These are phyloP conservation scores for Irpex sp. DNA, from an alignment of 1,284 basidiomycete species.

Conservation along the genomic window DNA sequence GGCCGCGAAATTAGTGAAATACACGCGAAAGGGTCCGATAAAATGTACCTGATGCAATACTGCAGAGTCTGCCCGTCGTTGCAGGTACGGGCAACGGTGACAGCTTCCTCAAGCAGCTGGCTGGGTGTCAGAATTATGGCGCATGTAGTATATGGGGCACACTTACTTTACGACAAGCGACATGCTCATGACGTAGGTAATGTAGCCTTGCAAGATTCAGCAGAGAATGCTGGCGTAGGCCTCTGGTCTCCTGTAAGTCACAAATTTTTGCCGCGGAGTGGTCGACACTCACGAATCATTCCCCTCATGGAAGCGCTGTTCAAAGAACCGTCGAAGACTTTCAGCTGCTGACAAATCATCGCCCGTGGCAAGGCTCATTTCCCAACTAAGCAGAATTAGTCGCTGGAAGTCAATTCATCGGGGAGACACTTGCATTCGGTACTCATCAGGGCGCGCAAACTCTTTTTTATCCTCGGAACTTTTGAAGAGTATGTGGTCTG, in stretches of 20 bases:
- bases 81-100: slow-evolving; percentile 66
- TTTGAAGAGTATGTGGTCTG: slow-evolving; percentile 59
- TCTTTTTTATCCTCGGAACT: slow-evolving; percentile 61
- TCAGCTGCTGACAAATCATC: slow-evolving; percentile 68
- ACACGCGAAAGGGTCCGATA: too few species aligned
- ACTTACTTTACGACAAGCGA: slow-evolving; percentile 62
- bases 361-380: slow-evolving; percentile 55
- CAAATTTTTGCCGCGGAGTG: background rate
- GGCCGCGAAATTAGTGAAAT: too few species aligned
- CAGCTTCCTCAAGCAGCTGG: slow-evolving; percentile 71
- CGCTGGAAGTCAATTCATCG: background rate
- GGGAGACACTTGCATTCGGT: slow-evolving; percentile 47
- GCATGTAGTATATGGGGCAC: background rate
- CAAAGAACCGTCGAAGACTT: slow-evolving; percentile 71
- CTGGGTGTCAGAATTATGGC: slow-evolving; percentile 3
- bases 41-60: slow-evolving; percentile 66
- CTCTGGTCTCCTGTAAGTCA: slow-evolving; percentile 36
- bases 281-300: slow-evolving; percentile 64
- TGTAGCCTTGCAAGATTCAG: slow-evolving; percentile 77
- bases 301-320: slow-evolving; percentile 74
- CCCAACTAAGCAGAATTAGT: slow-evolving; percentile 45
- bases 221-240: slow-evolving; percentile 72
- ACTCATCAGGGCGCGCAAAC: slow-evolving; percentile 59
- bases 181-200: slow-evolving; percentile 62
- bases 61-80: slow-evolving; percentile 70